Conservation (phyloP, 2,329 filamentous ascomycete genomes). For the Dactylonectria macrodidyma region DNA sequence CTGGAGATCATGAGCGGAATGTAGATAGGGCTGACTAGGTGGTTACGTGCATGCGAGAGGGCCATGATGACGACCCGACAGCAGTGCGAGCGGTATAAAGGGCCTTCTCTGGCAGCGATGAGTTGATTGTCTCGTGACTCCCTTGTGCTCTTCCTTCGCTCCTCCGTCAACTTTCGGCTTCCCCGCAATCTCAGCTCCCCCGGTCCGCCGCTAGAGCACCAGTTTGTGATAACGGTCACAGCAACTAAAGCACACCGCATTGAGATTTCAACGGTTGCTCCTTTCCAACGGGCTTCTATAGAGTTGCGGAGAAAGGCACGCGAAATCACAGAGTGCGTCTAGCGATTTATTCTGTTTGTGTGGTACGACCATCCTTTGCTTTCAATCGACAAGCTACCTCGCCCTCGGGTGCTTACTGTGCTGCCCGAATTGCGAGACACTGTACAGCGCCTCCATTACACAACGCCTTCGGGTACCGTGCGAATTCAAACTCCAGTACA, state of each 20-base stretch:
- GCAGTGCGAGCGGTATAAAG: not conserved
- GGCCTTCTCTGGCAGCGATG: not conserved
- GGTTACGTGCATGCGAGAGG: not conserved
- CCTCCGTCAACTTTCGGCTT: conserved; percentile 7
- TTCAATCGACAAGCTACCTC: not conserved
- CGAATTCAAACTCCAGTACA: not conserved
- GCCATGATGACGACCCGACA: not conserved
- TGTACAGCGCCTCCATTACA: not conserved
- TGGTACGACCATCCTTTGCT: not conserved
- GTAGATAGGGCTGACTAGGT: conserved; percentile 4
- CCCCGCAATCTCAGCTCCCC: conserved; percentile 24
- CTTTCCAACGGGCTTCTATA: not conserved
- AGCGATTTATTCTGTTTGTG: not conserved
- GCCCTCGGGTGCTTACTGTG: conserved; percentile 13
- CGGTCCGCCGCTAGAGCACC: not conserved
- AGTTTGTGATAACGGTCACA: not conserved
- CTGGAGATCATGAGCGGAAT: not conserved
- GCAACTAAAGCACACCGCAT: not conserved
- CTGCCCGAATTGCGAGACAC: not conserved
- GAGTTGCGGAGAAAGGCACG: conserved; percentile 6
- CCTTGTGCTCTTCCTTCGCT: not conserved
- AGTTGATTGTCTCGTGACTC: not conserved
- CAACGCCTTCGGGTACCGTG: not conserved
- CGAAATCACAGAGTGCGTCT: not conserved
- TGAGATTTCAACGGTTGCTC: not conserved